Percentiles rank a stretch among this genome's conserved stretches.
Evolutionary conservation across 2,329 filamentous ascomycete species (phyloP).

Genomic region (Aureobasidium sp.): DNA sequence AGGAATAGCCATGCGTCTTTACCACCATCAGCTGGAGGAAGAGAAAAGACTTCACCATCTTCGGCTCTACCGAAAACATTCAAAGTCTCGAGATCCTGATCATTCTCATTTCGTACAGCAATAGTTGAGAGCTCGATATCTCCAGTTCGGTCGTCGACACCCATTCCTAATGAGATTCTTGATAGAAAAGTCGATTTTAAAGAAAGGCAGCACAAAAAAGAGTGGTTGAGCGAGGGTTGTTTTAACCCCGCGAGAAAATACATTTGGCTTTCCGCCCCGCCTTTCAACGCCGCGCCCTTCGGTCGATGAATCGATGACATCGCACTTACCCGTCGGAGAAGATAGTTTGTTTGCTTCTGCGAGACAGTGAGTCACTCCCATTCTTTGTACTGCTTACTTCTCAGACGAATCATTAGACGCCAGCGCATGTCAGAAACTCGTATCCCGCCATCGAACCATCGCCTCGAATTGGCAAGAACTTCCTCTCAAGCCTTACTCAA

Average conservation of each 20-base stretch:
- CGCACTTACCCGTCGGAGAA: not conserved
- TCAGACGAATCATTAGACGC: not conserved
- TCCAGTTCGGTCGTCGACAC: not conserved
- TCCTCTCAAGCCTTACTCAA: not conserved
- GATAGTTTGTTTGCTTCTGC: not conserved
- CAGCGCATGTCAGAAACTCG: not conserved
- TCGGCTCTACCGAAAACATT: not conserved
- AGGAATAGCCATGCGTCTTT: constrained; percentile 46
- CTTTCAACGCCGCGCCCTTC: not conserved
- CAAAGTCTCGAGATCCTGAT: not conserved
- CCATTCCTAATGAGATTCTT: not conserved
- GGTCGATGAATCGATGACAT: not conserved
- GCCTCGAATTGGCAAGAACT: not conserved
- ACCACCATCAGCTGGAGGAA: constrained; percentile 42
- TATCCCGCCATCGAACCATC: not conserved
- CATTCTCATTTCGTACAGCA: not conserved
- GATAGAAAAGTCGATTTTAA: not conserved
- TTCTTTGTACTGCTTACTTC: not conserved
- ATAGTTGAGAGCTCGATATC: not conserved
- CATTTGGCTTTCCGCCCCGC: not conserved
- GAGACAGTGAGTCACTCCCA: not conserved
- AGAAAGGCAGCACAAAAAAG: not conserved
- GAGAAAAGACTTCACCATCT: constrained; percentile 18
- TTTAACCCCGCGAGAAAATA: not conserved
- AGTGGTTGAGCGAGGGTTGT: not conserved